Base-by-base conservation (phyloP, 2,329 filamentous ascomycete species). In the Xylariales sp. region DNA sequence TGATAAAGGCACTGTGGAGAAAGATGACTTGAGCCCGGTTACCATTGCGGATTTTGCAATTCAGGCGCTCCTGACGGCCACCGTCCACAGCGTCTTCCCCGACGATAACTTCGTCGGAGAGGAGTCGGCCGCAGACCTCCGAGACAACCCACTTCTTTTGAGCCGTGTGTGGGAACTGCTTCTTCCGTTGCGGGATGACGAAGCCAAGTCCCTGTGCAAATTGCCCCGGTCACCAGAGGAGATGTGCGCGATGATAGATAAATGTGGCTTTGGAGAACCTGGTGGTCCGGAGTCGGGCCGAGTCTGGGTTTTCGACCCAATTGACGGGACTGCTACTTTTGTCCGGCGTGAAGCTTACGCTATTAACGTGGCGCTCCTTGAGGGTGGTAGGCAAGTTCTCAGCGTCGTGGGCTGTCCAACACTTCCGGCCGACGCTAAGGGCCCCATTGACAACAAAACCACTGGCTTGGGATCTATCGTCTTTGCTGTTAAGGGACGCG, bases 11-110 rank as follows among this genome's bases (percentile, higher is more conserved):
- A 80, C 81, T 30, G 76, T 87, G 30, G 80, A 83, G 66, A 89
- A 89, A 69, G 82, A 83, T 50, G 86, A 88, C 74, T 78, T 87
- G 43, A 86, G 83, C 63, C 86, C 86, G 2, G 87, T 89, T 54
- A 89, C 87, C 0, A 80, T 88, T 23, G 87, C 84, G 74, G 87
- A 89, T 75, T 88, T 89, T 70, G 86, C 87, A 62, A 83, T 87
- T 65, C 86, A 89, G 72, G 86, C 85, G 0, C 79, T 89, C 5
- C 80, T 89, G 48, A 84, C 84, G 5, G 78, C 82, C 45, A 84
- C 84, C 1, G 78, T 88, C 65, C 83, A 84, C 61, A 67, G 76
- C 62, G 81, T 82, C 4, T 89, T 88, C 59, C 87, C 87, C 0
- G 59, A 71, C 5, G 85, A 89, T 73, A 73, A 67, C 2, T 83